phyloP scores from a whole-genome alignment of 306 rosid genomes.

The Oxytropis ochrocephala region DNA sequence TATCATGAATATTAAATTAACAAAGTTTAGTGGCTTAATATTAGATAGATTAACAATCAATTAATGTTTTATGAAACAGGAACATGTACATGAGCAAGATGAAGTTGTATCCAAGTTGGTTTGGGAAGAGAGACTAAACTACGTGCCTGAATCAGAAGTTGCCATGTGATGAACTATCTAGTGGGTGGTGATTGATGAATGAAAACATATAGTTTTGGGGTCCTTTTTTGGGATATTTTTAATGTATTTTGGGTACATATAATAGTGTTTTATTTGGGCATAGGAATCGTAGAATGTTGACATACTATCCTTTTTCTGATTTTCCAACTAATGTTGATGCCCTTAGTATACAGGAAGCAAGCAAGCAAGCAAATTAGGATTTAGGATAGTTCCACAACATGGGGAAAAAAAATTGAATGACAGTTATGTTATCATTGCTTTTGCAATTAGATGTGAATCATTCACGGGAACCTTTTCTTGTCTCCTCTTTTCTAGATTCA shows the following conservation, averaged over 20 bases:
- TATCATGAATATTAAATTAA: not conserved
- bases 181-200: slow-evolving; percentile 10
- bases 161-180: slow-evolving; percentile 41
- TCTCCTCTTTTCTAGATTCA: not conserved
- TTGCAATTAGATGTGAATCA: slow-evolving; percentile 1
- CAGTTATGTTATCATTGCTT: slow-evolving; percentile 2
- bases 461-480: not conserved
- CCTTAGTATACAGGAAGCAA: slow-evolving; percentile 3
- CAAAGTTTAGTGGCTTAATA: not conserved
- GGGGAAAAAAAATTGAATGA: slow-evolving; percentile 13
- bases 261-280: slow-evolving; percentile 32
- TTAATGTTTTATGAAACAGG: slow-evolving; percentile 44
- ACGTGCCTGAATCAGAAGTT: slow-evolving; percentile 66
- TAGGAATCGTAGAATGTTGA: slow-evolving; percentile 37
- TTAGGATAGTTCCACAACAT: slow-evolving; percentile 10
- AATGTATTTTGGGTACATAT: slow-evolving; percentile 42
- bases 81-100: slow-evolving; percentile 78
- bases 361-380: not conserved
- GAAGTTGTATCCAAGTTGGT: slow-evolving; percentile 87
- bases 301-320: slow-evolving; percentile 20
- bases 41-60: not conserved
- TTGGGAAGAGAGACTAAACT: slow-evolving; percentile 78
- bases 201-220: slow-evolving; percentile 25
- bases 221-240: slow-evolving; percentile 4
- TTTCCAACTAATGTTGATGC: slow-evolving; percentile 16